Conservation (phyloP, 345 rosid genomes). For the Anastatica hierochuntica region DNA sequence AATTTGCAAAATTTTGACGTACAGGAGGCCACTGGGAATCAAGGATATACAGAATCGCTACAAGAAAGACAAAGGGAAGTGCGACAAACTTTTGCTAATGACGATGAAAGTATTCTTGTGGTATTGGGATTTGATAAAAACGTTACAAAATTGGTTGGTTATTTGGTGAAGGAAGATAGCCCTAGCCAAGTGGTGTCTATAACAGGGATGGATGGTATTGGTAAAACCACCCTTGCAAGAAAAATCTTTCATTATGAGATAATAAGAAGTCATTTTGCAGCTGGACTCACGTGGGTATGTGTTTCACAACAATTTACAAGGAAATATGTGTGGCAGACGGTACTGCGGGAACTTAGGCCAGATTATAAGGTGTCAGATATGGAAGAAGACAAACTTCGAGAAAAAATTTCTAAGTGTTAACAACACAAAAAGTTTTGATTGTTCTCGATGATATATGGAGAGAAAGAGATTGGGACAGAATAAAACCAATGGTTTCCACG, state of each 20-base stretch:
- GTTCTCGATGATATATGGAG: background rate
- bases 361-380: background rate
- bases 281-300: background rate
- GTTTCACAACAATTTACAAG: background rate
- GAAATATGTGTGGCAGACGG: background rate
- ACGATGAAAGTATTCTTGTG: constrained; percentile 21
- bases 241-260: constrained; percentile 14
- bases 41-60: background rate
- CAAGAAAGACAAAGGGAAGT: background rate
- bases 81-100: constrained; percentile 10
- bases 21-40: background rate
- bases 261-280: constrained; percentile 17
- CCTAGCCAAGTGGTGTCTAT: constrained; percentile 22
- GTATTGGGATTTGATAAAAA: constrained; percentile 31
- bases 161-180: constrained; percentile 4
- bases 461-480: background rate
- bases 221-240: constrained; percentile 40
- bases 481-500: background rate
- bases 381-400: background rate
- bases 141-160: constrained; percentile 5
- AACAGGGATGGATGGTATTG: constrained; percentile 46
- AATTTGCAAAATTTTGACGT: constrained; percentile 2
- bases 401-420: background rate
- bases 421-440: background rate
- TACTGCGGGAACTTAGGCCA: background rate